Evolutionary conservation across 768 basidiomycete species (phyloP), one percentile per base, ranked within the genome.

Genomic region (Tulasnella calospora): DNA sequence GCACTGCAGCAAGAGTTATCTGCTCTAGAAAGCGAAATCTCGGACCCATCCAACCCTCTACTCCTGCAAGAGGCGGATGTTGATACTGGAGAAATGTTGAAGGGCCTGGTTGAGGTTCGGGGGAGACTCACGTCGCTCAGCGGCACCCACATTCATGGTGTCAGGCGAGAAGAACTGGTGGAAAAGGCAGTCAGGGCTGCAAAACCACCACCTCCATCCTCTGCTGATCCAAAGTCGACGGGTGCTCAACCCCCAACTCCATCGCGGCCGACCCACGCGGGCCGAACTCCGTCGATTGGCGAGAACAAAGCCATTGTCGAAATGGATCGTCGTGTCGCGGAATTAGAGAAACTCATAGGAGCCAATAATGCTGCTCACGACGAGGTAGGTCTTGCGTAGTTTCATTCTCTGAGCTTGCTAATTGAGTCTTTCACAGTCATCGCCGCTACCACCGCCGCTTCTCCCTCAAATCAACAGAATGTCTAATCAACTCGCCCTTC

Each of bases 241-340:
- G 73, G 80, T 78, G 72, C 36, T 69, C 79, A 71, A 19, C 38
- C 51, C 33, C 55, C 73, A 23, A 21, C 44, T n/a, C 55, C 78
- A 77, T 70, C 79, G 78, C 46, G 80, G 81, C 70, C 44, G 81
- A 74, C 77, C 69, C 55, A 57, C 55, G 44, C 41, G 19, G 75
- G 27, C 46, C 73, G 80, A 12, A 12, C 72, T 9, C 21, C 46
- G 38, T 79, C 67, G 40, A 67, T 61, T 46, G 78, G 79, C 0
- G 86, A 88, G 47, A 84, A 87, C 72, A 88, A 87, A 74, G 87
- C 83, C 21, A 83, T 95, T 27, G 89, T 90, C 2, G 92, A 94
- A 78, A 88, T 98, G 82, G 97, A 99, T 84, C 88, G 87, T 81
- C 89, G 97, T 46, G 88, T 99, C 2, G 92, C 92, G 9, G 90